phyloP scores from a whole-genome alignment of 2,329 filamentous ascomycete genomes.

The Ilyonectria destructans region DNA sequence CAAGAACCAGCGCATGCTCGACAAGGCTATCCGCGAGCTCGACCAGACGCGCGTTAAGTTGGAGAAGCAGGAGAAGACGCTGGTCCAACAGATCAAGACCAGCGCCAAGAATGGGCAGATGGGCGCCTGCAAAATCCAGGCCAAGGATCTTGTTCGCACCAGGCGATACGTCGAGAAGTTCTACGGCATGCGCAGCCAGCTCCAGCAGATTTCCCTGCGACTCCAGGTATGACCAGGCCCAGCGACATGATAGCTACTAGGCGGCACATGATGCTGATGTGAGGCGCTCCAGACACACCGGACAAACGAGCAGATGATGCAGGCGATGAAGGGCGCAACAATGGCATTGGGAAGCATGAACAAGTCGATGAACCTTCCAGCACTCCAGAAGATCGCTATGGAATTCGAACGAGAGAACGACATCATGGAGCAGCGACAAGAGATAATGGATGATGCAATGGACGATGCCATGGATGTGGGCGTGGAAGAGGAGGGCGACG shows the following conservation, averaged over 20 bases:
- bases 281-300: slow-evolving; percentile 81
- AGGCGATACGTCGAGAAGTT: slow-evolving; percentile 98
- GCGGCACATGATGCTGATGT: slow-evolving; percentile 33
- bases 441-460: slow-evolving; percentile 99
- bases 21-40: slow-evolving; percentile 97
- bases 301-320: slow-evolving; percentile 99
- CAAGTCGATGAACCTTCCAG: slow-evolving; percentile 95
- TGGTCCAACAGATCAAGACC: slow-evolving; percentile 97
- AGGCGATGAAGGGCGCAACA: slow-evolving; percentile 98
- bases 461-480: slow-evolving; percentile 94
- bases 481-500: slow-evolving; percentile 95
- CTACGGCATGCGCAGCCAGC: slow-evolving; percentile 96
- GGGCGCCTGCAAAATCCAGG: slow-evolving; percentile 98
- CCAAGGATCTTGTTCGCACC: slow-evolving; percentile 95
- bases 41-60: slow-evolving; percentile 96
- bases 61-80: slow-evolving; percentile 98
- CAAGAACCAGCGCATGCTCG: slow-evolving; percentile 96
- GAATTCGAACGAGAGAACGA: slow-evolving; percentile 99
- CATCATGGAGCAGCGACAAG: slow-evolving; percentile 98
- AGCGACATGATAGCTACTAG: neutral
- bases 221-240: slow-evolving; percentile 79
- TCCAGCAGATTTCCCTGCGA: slow-evolving; percentile 94
- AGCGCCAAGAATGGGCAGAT: slow-evolving; percentile 98
- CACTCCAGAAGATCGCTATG: slow-evolving; percentile 96
- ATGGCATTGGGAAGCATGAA: slow-evolving; percentile 97